Percentiles rank a stretch among this genome's conserved stretches.
Conservation (phyloP, 805 yeast genomes). For the Yamadazyma takamatsuzukensis region DNA sequence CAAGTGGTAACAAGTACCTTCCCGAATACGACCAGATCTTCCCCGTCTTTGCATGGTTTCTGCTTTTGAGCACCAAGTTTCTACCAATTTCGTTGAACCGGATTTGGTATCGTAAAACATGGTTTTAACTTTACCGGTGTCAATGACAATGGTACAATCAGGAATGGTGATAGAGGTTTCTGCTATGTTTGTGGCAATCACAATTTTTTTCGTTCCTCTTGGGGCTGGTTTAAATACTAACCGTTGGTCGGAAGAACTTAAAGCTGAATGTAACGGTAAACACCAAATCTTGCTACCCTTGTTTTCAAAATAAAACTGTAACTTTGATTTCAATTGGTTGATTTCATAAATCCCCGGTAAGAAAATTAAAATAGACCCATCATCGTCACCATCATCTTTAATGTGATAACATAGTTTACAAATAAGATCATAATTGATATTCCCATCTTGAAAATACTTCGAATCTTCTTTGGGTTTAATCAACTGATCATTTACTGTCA, state of each 20-base stretch:
- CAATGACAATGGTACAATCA: conserved; percentile 90
- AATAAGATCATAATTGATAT: conserved; percentile 72
- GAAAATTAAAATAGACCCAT: conserved; percentile 79
- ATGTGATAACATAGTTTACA: conserved; percentile 39
- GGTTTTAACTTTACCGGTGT: conserved; percentile 80
- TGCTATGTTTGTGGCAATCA: conserved; percentile 90
- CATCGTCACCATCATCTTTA: conserved; percentile 27
- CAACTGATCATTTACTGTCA: conserved; percentile 39
- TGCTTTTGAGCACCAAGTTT: conserved; percentile 85
- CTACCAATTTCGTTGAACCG: conserved; percentile 69
- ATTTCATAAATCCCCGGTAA: conserved; percentile 92
- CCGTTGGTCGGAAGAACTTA: conserved; percentile 78
- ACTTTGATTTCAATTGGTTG: conserved; percentile 36
- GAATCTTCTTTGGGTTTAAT: conserved; percentile 63
- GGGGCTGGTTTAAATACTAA: conserved; percentile 62
- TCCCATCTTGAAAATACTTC: conserved; percentile 59
- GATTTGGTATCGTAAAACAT: conserved; percentile 64
- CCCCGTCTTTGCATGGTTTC: conserved; percentile 91
- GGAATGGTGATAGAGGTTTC: conserved; percentile 97
- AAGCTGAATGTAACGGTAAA: conserved; percentile 88
- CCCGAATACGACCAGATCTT: conserved; percentile 93
- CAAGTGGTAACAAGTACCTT: conserved; percentile 78
- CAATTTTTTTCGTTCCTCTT: conserved; percentile 62
- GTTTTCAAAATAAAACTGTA: conserved; percentile 6
- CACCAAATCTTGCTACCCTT: conserved; percentile 21